phyloP scores from a whole-genome alignment of 176 grass and related monocot genomes.

The Chrysopogon serrulatus region DNA sequence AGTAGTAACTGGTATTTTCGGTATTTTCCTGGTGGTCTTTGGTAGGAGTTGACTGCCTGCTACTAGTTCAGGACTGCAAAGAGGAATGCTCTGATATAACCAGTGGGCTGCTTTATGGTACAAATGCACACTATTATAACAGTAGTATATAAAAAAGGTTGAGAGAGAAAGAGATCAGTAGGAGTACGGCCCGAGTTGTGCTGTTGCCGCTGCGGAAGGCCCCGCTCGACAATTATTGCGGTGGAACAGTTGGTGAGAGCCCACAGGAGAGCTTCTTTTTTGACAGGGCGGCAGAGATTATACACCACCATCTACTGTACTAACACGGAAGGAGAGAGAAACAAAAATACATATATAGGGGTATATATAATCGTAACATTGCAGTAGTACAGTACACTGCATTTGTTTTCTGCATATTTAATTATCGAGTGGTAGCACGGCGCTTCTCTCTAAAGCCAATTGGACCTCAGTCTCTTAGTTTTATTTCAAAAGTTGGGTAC shows the following conservation, averaged over 20 bases:
- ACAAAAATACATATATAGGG: neutral
- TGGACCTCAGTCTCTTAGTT: no score
- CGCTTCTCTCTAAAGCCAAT: no score
- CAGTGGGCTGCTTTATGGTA: constrained; percentile 65
- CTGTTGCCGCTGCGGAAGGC: constrained; percentile 23
- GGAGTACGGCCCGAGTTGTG: constrained; percentile 39
- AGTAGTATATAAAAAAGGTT: neutral
- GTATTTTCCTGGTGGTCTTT: constrained; percentile 35
- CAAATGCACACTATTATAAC: constrained; percentile 30
- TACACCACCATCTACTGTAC: neutral
- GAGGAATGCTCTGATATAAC: constrained; percentile 58
- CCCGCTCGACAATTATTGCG: constrained; percentile 38
- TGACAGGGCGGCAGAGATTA: constrained; percentile 18
- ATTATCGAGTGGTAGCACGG: neutral
- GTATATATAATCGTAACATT: neutral
- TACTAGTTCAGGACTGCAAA: constrained; percentile 35
- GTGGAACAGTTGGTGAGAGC: constrained; percentile 38
- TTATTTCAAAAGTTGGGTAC: no score
- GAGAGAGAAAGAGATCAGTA: neutral
- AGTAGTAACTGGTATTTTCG: neutral
- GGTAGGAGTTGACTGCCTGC: constrained; percentile 38
- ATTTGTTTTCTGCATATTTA: neutral
- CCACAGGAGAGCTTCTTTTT: constrained; percentile 33
- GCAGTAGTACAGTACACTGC: neutral
- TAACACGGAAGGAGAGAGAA: neutral